phyloP scores from a whole-genome alignment of 257 asterid genomes.

The Gentiana straminea region DNA sequence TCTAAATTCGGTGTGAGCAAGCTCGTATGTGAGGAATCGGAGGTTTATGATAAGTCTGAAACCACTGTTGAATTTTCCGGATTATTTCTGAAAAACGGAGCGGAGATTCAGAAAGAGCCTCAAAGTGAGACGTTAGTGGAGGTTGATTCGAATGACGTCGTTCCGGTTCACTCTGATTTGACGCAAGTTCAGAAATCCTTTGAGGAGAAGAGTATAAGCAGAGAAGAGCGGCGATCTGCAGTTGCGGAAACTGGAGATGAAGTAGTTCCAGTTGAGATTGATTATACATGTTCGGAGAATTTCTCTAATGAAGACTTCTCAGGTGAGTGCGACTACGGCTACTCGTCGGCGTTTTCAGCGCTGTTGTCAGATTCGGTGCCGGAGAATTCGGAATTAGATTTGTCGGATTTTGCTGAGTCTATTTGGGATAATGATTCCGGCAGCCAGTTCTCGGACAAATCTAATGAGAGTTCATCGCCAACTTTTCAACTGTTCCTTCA shows the following conservation, averaged over 20 bases:
- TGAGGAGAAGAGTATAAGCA: constrained; percentile 17
- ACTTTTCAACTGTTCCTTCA: constrained; percentile 52
- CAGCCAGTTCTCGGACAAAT: constrained; percentile 78
- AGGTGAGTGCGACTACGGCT: constrained; percentile 14
- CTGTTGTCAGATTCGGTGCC: constrained; percentile 30
- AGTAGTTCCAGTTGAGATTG: constrained; percentile 23
- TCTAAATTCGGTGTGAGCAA: constrained; percentile 18
- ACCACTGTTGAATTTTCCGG: constrained; percentile 8
- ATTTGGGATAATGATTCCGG: constrained; percentile 66
- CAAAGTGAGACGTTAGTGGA: constrained; percentile 11
- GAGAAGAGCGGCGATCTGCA: constrained; percentile 17
- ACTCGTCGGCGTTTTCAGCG: constrained; percentile 34
- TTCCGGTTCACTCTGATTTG: constrained; percentile 19
- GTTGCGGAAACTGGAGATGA: constrained; percentile 7
- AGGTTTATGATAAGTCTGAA: constrained; percentile 11
- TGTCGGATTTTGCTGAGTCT: constrained; percentile 49
- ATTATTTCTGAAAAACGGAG: constrained; percentile 12
- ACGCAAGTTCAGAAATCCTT: constrained; percentile 10
- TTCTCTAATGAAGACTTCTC: constrained; percentile 31
- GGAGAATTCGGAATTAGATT: constrained; percentile 40
- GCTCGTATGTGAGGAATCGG: constrained; percentile 20
- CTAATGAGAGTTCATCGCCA: constrained; percentile 49
- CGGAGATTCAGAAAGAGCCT: constrained; percentile 5
- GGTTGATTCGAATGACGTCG: constrained; percentile 15
- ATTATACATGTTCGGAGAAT: constrained; percentile 74